Conservation (phyloP, 2,329 filamentous ascomycete genomes). For the Orbilia oligospora region DNA sequence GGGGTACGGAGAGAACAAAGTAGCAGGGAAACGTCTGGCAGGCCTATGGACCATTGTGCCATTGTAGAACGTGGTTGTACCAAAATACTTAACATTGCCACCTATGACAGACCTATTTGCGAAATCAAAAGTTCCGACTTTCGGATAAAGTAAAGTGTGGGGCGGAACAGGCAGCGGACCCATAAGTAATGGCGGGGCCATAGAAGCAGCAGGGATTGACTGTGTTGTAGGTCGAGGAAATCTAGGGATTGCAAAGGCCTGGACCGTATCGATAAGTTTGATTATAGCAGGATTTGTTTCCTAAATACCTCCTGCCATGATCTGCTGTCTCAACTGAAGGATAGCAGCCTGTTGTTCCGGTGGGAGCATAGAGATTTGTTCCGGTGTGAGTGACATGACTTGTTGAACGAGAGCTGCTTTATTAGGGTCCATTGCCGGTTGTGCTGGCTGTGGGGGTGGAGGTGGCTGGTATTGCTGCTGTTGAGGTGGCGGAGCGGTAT, state of each 20-base stretch:
- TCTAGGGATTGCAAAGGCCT: neutral
- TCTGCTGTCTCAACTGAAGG: constrained; percentile 73
- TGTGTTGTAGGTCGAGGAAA: neutral
- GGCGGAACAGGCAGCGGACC: neutral
- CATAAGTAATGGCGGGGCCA: constrained; percentile 42
- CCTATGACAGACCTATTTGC: constrained; percentile 35
- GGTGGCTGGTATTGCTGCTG: constrained; percentile 65
- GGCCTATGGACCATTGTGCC: constrained; percentile 41
- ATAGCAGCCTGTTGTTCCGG: constrained; percentile 74
- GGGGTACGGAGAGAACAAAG: constrained; percentile 35
- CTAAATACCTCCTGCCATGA: constrained; percentile 66
- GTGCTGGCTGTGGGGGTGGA: constrained; percentile 50
- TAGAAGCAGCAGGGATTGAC: constrained; percentile 42
- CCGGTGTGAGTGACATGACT: constrained; percentile 74
- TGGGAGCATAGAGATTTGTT: constrained; percentile 74
- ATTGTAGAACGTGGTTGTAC: constrained; percentile 25
- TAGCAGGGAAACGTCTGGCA: constrained; percentile 31
- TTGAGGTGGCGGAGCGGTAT: constrained; percentile 64
- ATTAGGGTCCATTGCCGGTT: constrained; percentile 66
- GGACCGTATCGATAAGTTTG: constrained; percentile 9
- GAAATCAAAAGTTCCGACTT: constrained; percentile 2
- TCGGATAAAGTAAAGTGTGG: neutral
- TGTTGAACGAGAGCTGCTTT: constrained; percentile 74
- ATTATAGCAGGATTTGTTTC: constrained; percentile 50
- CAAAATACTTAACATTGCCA: constrained; percentile 15